Base-by-base conservation (phyloP, 306 rosid genomes). In the Morella rubra region DNA sequence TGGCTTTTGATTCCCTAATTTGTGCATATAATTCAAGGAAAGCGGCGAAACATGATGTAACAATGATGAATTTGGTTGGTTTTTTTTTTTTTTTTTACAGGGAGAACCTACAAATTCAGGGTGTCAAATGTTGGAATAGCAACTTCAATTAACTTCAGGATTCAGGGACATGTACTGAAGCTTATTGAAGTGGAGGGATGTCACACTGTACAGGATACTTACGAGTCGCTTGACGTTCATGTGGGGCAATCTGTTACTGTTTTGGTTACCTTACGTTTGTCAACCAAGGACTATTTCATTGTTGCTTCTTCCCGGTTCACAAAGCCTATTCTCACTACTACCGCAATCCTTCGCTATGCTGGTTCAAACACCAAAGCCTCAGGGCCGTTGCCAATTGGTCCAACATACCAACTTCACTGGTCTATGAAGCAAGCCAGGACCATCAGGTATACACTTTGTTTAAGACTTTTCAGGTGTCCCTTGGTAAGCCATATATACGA, bases 161-260 rank as follows among this genome's bases (percentile, higher is more conserved):
- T 94, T 59, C 90, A 91, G 52, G 89, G 85, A 1, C 97, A 94
- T 72, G 45, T 37, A 0, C 49, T 94, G 86, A 89, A 70, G 20
- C 88, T 91, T 1, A 84, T 91, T 71, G 98, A 94, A 85, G 97
- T 91, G 47, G 98, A 94, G 88, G 98, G 97, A 80, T 76, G 89
- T 71, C 96, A 94, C 42, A 85, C 96, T 14, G 6, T 94, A 8
- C 97, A 90, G 79, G 97, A 91, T 32, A 49, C 45, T 1, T 94
- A 90, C 15, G 83, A 85, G 11, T 89, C 96, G 1, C 46, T 91
- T 14, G 97, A 94, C 64, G 37, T 94, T 81, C 96, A 91, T 66
- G 84, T 83, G 22, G 97, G 96, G 7, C 97, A 94, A 85, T 90
- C 98, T 1, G 70, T 81, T 8, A 80, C 96, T 0, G 72, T 91